These are phyloP conservation scores for carrot (Daucus carota) DNA, from an alignment of 129 eudicot species.

Conservation along the genomic window DNA sequence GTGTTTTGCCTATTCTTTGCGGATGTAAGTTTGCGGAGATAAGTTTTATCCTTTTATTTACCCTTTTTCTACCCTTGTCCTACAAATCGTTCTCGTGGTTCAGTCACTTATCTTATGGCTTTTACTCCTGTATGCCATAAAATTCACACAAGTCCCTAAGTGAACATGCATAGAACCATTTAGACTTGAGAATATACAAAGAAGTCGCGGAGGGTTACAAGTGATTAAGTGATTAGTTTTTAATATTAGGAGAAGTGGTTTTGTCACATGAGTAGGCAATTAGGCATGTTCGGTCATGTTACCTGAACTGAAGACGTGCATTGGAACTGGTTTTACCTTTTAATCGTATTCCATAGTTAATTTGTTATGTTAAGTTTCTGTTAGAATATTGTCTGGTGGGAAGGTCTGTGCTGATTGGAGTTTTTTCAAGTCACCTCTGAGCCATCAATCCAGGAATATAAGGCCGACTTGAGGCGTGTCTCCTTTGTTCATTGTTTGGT, in stretches of 20 bases:
- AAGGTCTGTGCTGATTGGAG: background rate
- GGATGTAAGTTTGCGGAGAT: too few relatives aligned
- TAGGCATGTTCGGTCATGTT: background rate
- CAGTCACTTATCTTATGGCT: background rate
- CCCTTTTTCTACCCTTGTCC: too few relatives aligned
- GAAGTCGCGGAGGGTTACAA: background rate
- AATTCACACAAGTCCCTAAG: too few relatives aligned
- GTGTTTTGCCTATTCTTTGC: too few relatives aligned
- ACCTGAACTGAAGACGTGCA: background rate
- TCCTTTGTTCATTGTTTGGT: too few relatives aligned
- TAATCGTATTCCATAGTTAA: background rate
- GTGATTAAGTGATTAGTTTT: background rate
- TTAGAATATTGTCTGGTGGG: background rate
- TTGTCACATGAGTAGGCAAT: background rate
- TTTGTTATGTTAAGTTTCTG: too few relatives aligned
- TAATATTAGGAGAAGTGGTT: background rate
- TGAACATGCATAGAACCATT: too few relatives aligned
- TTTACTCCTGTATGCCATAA: background rate
- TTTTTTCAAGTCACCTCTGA: background rate
- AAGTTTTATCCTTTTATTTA: too few relatives aligned
- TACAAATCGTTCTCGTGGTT: background rate
- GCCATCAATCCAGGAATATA: background rate
- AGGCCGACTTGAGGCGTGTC: too few relatives aligned
- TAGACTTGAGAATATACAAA: too few relatives aligned
- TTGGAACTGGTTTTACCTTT: background rate